Conservation (phyloP, 2,329 filamentous ascomycete genomes). For the Stagonosporopsis cucurbitacearum region DNA sequence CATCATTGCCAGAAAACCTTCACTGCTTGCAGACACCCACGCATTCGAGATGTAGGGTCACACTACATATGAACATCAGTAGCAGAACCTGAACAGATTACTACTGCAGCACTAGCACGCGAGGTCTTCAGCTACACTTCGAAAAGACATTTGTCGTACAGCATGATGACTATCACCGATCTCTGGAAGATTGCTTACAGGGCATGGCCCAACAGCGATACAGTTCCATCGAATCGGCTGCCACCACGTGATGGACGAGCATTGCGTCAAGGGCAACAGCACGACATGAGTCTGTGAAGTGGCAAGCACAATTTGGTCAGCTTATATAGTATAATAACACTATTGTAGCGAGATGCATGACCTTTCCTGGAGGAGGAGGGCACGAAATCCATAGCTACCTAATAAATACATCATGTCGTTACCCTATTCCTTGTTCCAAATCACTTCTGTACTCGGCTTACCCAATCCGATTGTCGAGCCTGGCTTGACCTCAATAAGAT, state of each 20-base stretch:
- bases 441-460: conserved; percentile 20
- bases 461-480: conserved; percentile 15
- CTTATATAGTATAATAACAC: not conserved
- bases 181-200: not conserved
- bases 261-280: not conserved
- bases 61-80: not conserved
- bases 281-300: not conserved
- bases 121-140: not conserved
- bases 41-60: not conserved
- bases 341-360: not conserved
- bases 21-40: not conserved
- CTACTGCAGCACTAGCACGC: not conserved
- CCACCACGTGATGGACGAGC: not conserved
- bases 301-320: not conserved
- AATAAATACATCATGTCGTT: not conserved
- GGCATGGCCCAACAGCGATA: not conserved
- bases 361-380: not conserved
- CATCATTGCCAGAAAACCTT: not conserved
- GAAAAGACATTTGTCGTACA: not conserved
- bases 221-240: not conserved
- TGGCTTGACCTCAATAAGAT: not conserved
- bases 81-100: not conserved
- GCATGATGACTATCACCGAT: not conserved
- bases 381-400: not conserved
- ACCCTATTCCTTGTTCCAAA: conserved; percentile 23